Evolutionary conservation across 2,329 filamentous ascomycete species (phyloP).

Genomic region (Onygena corvina): DNA sequence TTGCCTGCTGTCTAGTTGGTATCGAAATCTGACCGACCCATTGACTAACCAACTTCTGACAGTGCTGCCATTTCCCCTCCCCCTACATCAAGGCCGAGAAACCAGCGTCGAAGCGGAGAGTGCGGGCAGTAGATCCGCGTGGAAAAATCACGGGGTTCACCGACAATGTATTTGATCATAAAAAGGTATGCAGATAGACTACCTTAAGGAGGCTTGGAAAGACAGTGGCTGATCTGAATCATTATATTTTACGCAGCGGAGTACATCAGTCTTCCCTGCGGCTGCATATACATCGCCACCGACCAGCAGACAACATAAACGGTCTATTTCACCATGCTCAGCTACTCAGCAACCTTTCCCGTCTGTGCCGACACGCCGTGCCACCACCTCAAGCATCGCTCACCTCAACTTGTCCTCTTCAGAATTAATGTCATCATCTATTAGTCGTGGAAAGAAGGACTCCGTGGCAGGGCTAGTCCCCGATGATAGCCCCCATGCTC

Average conservation of each 20-base stretch:
- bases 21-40: constrained; percentile 1
- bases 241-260: constrained; percentile 12
- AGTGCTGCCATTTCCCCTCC: constrained; percentile 26
- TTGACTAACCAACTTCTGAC: neutral
- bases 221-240: neutral
- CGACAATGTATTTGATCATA: constrained; percentile 30
- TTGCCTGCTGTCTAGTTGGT: constrained; percentile 1
- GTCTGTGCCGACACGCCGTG: neutral
- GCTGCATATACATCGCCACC: constrained; percentile 8
- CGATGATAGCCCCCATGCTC: neutral
- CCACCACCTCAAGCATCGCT: neutral
- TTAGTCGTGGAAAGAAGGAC: neutral
- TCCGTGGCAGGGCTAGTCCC: neutral
- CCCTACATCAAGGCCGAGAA: constrained; percentile 27
- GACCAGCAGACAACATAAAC: constrained; percentile 11
- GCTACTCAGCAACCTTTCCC: neutral
- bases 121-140: constrained; percentile 25
- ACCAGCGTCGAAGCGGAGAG: constrained; percentile 22
- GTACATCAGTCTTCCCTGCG: constrained; percentile 10
- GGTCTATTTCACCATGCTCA: constrained; percentile 9
- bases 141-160: constrained; percentile 27
- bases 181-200: constrained; percentile 18
- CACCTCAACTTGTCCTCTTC: constrained; percentile 3
- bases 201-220: neutral
- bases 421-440: constrained; percentile 1